Percentiles rank a stretch among this genome's conserved stretches.
These are phyloP conservation scores for Sporothrix pallida DNA, from an alignment of 2,329 filamentous ascomycete genomes.

Conservation along the genomic window DNA sequence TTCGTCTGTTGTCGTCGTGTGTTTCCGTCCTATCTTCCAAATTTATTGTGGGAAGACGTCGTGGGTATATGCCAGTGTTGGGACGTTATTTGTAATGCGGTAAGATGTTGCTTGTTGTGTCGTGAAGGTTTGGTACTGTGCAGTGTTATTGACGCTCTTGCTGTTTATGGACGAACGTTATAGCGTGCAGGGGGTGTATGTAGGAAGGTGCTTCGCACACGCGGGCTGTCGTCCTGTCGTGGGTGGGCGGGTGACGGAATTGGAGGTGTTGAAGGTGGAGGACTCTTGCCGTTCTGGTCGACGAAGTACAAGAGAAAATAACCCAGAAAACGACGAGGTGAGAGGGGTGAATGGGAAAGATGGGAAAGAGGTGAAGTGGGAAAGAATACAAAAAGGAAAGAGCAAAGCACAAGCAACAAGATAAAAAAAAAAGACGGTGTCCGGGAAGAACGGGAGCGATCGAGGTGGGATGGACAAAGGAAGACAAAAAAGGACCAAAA, in stretches of 20 bases:
- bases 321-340: not conserved
- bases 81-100: slow-evolving; percentile 17
- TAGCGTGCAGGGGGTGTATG: slow-evolving; percentile 2
- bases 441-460: not conserved
- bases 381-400: not conserved
- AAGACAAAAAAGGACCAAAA: not conserved
- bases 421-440: not conserved
- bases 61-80: too few relatives aligned
- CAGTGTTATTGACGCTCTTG: not conserved
- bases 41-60: not conserved
- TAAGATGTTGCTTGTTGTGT: not conserved
- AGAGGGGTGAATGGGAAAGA: not conserved
- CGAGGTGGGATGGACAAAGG: not conserved
- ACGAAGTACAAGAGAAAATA: not conserved
- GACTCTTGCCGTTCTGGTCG: not conserved
- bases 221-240: too few relatives aligned
- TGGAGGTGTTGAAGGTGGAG: not conserved
- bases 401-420: not conserved
- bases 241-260: not conserved
- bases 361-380: not conserved
- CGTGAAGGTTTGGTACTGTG: not conserved
- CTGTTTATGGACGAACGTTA: slow-evolving; percentile 2
- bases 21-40: not conserved
- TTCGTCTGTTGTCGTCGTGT: slow-evolving; percentile 10
- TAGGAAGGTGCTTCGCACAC: not conserved